A percentile compares a stretch with the other conserved stretches of the same genome.
Conservation (phyloP, 169 alveolate genomes). For the Theileria luwenshuni region DNA sequence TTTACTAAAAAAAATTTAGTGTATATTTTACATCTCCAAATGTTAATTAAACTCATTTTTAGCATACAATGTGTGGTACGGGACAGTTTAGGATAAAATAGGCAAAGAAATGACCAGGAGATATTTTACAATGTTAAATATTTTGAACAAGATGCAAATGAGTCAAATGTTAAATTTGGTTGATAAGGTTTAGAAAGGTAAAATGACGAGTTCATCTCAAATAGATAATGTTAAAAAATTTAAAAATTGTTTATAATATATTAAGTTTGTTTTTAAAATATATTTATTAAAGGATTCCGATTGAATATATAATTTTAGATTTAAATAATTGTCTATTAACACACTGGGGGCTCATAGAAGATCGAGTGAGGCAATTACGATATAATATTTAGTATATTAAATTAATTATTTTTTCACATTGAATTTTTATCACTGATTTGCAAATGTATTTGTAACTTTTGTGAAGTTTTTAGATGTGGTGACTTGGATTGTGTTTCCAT, state of each 20-base stretch:
- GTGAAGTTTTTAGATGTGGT: background rate
- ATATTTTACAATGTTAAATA: background rate
- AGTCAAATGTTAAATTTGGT: background rate
- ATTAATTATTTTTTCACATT: background rate
- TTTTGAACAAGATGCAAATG: background rate
- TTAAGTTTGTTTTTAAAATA: constrained; percentile 1
- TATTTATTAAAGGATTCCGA: background rate
- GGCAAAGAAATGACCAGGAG: background rate
- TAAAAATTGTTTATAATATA: background rate
- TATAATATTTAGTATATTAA: background rate
- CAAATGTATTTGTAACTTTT: constrained; percentile 11
- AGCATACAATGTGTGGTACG: constrained; percentile 6
- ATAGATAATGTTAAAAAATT: background rate
- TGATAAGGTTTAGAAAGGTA: background rate
- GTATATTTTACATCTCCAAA: background rate
- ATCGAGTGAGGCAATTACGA: constrained; percentile 21
- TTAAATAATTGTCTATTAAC: background rate
- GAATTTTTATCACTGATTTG: background rate
- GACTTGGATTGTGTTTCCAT: constrained; percentile 8
- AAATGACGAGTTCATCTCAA: no score
- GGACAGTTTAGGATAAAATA: background rate
- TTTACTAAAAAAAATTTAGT: background rate
- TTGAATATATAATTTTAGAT: background rate
- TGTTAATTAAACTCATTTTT: background rate
- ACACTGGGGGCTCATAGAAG: constrained; percentile 21